Conservation (phyloP, 192 early-diverging fungal species). For the Phycomyces nitens region DNA sequence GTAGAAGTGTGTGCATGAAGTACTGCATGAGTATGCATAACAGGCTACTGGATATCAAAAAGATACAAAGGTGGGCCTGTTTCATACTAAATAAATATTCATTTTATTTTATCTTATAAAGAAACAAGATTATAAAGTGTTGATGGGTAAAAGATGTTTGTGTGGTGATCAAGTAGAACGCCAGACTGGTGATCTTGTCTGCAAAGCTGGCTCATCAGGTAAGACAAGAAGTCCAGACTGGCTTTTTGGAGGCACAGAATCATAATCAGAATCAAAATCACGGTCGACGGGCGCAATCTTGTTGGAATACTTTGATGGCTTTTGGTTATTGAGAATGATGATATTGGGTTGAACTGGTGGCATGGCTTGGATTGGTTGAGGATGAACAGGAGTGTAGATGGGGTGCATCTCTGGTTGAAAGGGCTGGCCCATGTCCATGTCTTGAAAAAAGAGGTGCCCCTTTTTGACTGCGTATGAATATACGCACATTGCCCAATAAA, state of each 20-base stretch:
- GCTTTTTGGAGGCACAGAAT: background rate
- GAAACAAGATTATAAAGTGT: too few species aligned
- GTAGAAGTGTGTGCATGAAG: too few species aligned
- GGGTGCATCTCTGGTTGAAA: background rate
- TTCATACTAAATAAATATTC: too few species aligned
- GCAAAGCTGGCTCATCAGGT: background rate
- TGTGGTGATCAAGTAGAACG: background rate
- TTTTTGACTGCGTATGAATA: conserved; percentile 11
- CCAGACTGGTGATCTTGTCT: background rate
- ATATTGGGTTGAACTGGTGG: background rate
- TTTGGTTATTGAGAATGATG: background rate
- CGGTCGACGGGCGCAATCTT: background rate
- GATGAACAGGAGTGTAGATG: background rate
- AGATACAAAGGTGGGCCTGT: too few species aligned
- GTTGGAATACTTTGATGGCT: background rate
- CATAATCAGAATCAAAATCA: background rate
- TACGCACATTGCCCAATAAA: conserved; percentile 13
- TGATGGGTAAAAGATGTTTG: too few species aligned
- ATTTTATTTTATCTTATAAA: too few species aligned
- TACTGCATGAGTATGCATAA: too few species aligned
- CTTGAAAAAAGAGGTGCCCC: background rate
- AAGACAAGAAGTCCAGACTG: background rate
- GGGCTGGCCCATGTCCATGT: background rate
- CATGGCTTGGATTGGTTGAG: background rate
- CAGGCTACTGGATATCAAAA: too few species aligned